phyloP scores from a whole-genome alignment of 2,329 filamentous ascomycete species.

The Knoxdaviesia proteae region DNA sequence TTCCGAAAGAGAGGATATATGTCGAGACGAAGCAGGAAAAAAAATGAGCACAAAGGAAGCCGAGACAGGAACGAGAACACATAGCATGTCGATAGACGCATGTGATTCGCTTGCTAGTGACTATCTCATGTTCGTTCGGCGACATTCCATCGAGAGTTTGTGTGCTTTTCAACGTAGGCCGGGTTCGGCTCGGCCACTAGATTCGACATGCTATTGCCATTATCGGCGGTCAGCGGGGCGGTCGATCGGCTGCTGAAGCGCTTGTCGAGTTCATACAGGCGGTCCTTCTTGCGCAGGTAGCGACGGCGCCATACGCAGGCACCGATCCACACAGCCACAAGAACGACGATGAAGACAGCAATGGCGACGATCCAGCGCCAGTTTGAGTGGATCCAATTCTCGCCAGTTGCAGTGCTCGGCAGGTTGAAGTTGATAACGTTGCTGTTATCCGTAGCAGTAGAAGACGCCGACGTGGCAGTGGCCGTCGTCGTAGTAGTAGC shows the following conservation, averaged over 20 bases:
- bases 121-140: too few relatives aligned
- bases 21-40: neutral
- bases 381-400: slow-evolving; percentile 42
- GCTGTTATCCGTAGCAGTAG: neutral
- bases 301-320: slow-evolving; percentile 53
- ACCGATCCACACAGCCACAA: slow-evolving; percentile 43
- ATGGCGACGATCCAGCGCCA: slow-evolving; percentile 71
- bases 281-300: slow-evolving; percentile 50
- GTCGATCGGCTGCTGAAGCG: neutral
- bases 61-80: neutral
- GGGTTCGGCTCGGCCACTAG: too few relatives aligned
- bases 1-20: neutral
- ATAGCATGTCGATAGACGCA: neutral
- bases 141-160: too few relatives aligned
- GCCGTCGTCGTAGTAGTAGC: slow-evolving; percentile 5
- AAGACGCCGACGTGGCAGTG: slow-evolving; percentile 3
- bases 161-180: too few relatives aligned
- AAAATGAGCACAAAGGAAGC: neutral
- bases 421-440: slow-evolving; percentile 1
- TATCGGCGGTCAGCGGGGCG: too few relatives aligned
- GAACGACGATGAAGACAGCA: slow-evolving; percentile 49
- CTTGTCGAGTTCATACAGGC: slow-evolving; percentile 25
- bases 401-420: slow-evolving; percentile 1
- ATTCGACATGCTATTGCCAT: too few relatives aligned
- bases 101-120: too few relatives aligned